Percentiles rank a stretch among this genome's conserved stretches.
These are phyloP conservation scores for Platanthera guangdongensis DNA, from an alignment of 106 monocot species.

Conservation along the genomic window DNA sequence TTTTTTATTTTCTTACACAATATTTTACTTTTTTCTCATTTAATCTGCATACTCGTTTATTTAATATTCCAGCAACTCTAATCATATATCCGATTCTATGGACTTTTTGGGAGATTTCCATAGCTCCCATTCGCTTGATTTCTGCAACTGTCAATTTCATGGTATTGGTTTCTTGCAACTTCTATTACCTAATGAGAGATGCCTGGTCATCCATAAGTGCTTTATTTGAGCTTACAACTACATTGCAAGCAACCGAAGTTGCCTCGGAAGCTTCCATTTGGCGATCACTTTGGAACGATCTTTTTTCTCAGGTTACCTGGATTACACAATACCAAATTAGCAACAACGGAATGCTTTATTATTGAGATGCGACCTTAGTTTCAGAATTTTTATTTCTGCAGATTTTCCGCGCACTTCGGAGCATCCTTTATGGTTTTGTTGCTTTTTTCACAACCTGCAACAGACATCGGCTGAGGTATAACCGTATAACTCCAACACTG, in stretches of 20 bases:
- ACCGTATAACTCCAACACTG: constrained; percentile 22
- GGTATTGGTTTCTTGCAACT: constrained; percentile 25
- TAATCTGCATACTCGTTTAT: background rate
- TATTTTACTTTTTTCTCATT: background rate
- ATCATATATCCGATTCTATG: constrained; percentile 65
- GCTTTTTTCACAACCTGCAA: constrained; percentile 88
- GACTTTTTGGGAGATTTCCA: constrained; percentile 49
- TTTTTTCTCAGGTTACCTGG: constrained; percentile 78
- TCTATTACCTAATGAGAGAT: constrained; percentile 32
- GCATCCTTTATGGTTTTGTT: constrained; percentile 87
- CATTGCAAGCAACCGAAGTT: constrained; percentile 36
- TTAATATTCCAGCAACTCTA: constrained; percentile 37
- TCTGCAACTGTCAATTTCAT: constrained; percentile 35
- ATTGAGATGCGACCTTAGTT: background rate
- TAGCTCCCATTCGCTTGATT: constrained; percentile 52
- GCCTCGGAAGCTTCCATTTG: constrained; percentile 66
- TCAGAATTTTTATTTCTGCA: constrained; percentile 17
- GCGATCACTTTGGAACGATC: constrained; percentile 91
- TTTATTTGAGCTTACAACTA: constrained; percentile 58
- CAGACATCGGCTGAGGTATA: constrained; percentile 91
- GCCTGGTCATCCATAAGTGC: constrained; percentile 48
- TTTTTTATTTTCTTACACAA: background rate
- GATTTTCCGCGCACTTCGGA: constrained; percentile 82
- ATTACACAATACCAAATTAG: background rate
- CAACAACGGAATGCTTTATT: background rate